Base-by-base conservation (phyloP, 345 rosid species). In the Aegle marmelos region DNA sequence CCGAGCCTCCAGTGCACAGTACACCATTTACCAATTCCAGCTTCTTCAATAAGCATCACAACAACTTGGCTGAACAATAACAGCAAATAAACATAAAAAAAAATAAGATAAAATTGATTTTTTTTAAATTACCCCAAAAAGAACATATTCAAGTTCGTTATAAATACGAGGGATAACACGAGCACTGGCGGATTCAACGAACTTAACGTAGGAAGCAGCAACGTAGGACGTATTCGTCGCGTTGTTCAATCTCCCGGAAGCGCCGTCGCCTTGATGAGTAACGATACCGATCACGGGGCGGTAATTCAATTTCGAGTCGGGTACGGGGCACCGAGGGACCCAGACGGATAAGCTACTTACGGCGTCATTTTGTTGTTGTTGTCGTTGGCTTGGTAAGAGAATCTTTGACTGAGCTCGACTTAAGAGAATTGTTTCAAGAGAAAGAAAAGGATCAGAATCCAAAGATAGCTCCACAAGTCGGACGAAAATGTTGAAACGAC, bases 1-100 rank as follows among this genome's bases (percentile, higher is more conserved):
- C 97, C 97, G 94, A 89, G 68, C 99, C 99, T 33, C 98, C 99
- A 21, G 97, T 92, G 50, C 89, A 87, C 68, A 95, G 91, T 75
- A 91, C 91, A 68, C 98, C 99, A 59, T 90, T 95, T 22, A 95
- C 93, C 84, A 90, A 83, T 60, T 88, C 80, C 53, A 93, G 90
- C 90, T 93, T 95, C 99, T 90, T 87, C 87, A 83, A 61, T 17
- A 75, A 28, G 60, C 28, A 74, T 22, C 37, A 74, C n/a, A 41
- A 63, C 34, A 61, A 14, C n/a, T 16, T 24, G 17, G 56, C 57
- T 53, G 22, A 53, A 5, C 57, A 53, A 53, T 6, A 17, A 16
- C 16, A 53, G 5, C 22, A 16, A 17, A 53, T 53, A 17, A 53
- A 16, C 21, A 53, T 16, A 16, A 53, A 53, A n/a, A n/a, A n/a